Evolutionary conservation across 257 asterid species (phyloP).

Genomic region (Ehretia macrophylla): DNA sequence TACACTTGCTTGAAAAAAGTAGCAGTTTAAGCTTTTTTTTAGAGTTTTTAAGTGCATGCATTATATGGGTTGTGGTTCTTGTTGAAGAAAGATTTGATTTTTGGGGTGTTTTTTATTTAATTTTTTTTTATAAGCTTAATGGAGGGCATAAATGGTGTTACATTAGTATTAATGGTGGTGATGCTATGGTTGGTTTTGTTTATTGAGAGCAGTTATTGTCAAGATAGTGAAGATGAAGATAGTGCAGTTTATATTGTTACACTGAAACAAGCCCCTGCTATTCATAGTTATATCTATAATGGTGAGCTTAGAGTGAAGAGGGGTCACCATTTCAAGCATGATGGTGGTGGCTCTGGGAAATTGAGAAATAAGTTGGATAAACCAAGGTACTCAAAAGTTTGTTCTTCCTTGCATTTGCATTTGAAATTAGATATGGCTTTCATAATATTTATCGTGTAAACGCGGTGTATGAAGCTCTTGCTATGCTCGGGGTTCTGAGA

Average conservation of each 20-base stretch:
- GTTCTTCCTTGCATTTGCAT: not conserved
- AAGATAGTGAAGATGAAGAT: conserved; percentile 35
- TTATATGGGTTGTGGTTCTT: conserved; percentile 33
- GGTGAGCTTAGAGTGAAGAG: conserved; percentile 46
- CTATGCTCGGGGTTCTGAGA: no score
- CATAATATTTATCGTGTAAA: no score
- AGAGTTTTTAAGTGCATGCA: not conserved
- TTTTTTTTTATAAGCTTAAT: conserved; percentile 35
- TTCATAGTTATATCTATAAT: conserved; percentile 41
- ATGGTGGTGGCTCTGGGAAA: conserved; percentile 38
- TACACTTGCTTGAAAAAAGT: no score
- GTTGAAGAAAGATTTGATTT: conserved; percentile 17
- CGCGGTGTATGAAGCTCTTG: no score
- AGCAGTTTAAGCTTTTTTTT: not conserved
- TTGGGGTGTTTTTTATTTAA: not conserved
- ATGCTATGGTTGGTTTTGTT: conserved; percentile 48
- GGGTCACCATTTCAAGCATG: conserved; percentile 29
- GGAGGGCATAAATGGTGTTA: conserved; percentile 42
- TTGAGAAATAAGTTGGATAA: conserved; percentile 46
- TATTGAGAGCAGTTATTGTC: conserved; percentile 32
- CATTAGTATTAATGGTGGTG: conserved; percentile 14
- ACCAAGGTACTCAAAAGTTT: conserved; percentile 21
- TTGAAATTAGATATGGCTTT: not conserved
- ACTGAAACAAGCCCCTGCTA: conserved; percentile 61
- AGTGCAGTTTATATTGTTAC: conserved; percentile 83